phyloP scores from a whole-genome alignment of 352 stramenopile species.

The Phytopythium mirpurense region DNA sequence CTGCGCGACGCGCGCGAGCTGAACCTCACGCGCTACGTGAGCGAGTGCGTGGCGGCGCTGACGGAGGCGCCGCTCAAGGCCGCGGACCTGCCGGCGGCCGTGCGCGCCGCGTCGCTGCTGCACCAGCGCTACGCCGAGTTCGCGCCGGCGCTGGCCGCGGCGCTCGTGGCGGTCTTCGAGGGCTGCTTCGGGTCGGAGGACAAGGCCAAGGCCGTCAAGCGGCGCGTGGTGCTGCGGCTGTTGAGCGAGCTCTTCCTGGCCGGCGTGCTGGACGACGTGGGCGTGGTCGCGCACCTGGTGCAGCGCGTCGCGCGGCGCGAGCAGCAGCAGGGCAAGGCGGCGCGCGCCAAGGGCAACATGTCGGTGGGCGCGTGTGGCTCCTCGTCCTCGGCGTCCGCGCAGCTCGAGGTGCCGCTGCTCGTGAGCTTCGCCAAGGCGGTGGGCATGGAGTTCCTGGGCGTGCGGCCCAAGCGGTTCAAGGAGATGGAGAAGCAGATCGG shows the following conservation, averaged over 20 bases:
- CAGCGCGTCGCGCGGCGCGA: conserved; percentile 66
- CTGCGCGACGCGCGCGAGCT: conserved; percentile 86
- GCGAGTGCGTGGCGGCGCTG: conserved; percentile 90
- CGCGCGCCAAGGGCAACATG: conserved; percentile 39
- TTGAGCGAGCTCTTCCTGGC: conserved; percentile 81
- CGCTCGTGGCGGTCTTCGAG: conserved; percentile 58
- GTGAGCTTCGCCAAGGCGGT: conserved; percentile 93
- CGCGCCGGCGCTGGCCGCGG: conserved; percentile 39
- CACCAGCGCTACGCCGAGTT: conserved; percentile 93
- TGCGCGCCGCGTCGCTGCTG: conserved; percentile 85
- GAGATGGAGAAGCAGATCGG: conserved; percentile 35
- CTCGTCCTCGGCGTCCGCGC: conserved; percentile 29
- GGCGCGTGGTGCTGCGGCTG: conserved; percentile 69
- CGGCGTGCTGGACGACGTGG: conserved; percentile 71
- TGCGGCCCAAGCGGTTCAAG: conserved; percentile 63
- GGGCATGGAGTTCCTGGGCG: conserved; percentile 85
- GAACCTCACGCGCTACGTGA: conserved; percentile 94
- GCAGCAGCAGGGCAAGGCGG: conserved; percentile 14
- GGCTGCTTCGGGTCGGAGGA: conserved; percentile 52
- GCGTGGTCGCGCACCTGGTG: conserved; percentile 75
- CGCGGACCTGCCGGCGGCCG: conserved; percentile 78
- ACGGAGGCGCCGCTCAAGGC: conserved; percentile 85
- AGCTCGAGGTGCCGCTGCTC: conserved; percentile 91
- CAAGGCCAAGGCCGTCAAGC: conserved; percentile 72
- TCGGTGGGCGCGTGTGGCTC: conserved; percentile 9